These are phyloP conservation scores for Fusarium anguioides DNA, from an alignment of 2,329 filamentous ascomycete species.

Conservation along the genomic window DNA sequence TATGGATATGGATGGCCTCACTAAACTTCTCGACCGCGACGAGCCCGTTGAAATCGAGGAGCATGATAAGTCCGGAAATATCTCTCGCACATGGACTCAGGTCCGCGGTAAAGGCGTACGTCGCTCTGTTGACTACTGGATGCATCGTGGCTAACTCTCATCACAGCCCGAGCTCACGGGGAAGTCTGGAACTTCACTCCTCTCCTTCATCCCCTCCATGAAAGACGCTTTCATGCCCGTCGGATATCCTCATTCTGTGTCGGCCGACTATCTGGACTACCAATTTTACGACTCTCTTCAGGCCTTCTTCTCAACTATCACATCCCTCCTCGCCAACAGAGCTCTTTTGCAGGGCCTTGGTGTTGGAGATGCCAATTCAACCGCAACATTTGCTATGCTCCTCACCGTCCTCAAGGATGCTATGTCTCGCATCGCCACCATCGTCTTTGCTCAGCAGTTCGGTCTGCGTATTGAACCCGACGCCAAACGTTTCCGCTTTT, in stretches of 20 bases:
- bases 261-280: conserved; percentile 82
- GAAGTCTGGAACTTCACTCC: conserved; percentile 41
- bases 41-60: conserved; percentile 50
- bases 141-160: neutral
- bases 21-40: conserved; percentile 40
- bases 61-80: conserved; percentile 53
- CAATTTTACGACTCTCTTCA: conserved; percentile 80
- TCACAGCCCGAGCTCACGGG: conserved; percentile 40
- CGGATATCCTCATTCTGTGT: conserved; percentile 90
- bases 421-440: conserved; percentile 84
- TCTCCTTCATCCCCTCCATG: conserved; percentile 45
- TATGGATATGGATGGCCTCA: conserved; percentile 41
- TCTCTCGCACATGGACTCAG: conserved; percentile 52
- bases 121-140: neutral
- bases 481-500: conserved; percentile 88
- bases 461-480: conserved; percentile 88
- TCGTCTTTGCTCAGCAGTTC: conserved; percentile 84
- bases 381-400: conserved; percentile 82
- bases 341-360: conserved; percentile 85
- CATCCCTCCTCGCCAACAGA: conserved; percentile 80
- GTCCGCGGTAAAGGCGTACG: conserved; percentile 42
- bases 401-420: conserved; percentile 86
- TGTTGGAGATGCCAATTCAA: conserved; percentile 82
- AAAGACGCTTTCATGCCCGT: conserved; percentile 79
- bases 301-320: conserved; percentile 86